A percentile compares a stretch with the other conserved stretches of the same genome.
Evolutionary conservation across 176 grass and related monocot species (phyloP).

Genomic region (Tillandsia leiboldiana): DNA sequence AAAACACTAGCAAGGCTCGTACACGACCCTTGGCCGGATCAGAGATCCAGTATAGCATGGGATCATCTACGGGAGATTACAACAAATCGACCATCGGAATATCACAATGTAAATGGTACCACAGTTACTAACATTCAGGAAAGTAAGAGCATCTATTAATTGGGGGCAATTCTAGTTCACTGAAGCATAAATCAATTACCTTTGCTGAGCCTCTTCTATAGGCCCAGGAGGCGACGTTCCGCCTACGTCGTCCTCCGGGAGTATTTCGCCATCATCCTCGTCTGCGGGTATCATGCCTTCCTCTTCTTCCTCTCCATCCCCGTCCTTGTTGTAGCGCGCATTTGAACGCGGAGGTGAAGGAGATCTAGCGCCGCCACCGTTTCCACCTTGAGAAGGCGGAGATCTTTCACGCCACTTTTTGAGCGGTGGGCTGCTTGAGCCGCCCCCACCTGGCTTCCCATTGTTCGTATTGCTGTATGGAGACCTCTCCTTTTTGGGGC

Average conservation of each 20-base stretch:
- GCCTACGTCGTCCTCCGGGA: constrained; percentile 8
- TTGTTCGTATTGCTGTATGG: constrained; percentile 36
- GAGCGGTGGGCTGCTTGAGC: constrained; percentile 22
- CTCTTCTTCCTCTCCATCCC: constrained; percentile 49
- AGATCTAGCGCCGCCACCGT: constrained; percentile 16
- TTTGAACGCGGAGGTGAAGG: constrained; percentile 5
- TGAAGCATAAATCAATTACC: too few species aligned
- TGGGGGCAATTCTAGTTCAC: too few species aligned
- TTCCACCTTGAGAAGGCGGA: not conserved
- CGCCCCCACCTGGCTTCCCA: constrained; percentile 23
- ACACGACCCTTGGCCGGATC: too few species aligned
- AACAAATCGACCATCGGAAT: too few species aligned
- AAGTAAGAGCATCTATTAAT: too few species aligned
- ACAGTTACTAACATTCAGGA: too few species aligned
- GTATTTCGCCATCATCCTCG: constrained; percentile 51
- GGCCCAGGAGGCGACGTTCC: too few species aligned
- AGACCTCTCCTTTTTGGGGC: constrained; percentile 28
- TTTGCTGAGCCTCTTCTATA: too few species aligned
- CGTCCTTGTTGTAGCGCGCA: constrained; percentile 5
- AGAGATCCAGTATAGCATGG: too few species aligned
- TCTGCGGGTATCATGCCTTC: constrained; percentile 49
- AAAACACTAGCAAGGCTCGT: too few species aligned
- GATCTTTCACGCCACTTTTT: constrained; percentile 13
- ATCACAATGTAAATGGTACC: too few species aligned
- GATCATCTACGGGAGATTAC: too few species aligned